Conservation (phyloP, 257 asterid genomes). For the Dorcoceras hygrometricum region DNA sequence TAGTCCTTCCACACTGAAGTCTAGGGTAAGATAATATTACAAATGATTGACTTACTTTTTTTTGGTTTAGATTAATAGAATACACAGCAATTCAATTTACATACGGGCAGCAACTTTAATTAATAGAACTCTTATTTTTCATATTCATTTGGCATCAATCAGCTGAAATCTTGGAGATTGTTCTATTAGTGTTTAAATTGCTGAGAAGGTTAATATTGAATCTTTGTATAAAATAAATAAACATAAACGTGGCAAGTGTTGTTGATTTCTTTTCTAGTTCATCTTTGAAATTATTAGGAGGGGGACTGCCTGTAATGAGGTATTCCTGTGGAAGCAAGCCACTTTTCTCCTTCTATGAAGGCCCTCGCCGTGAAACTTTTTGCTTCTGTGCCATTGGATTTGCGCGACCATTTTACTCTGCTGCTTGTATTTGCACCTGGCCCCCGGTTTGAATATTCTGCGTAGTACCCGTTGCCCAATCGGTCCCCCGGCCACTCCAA, state of each 20-base stretch:
- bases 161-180: slow-evolving; percentile 10
- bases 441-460: slow-evolving; percentile 13
- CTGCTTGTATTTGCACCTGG: not conserved
- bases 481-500: not conserved
- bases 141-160: not conserved
- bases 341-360: slow-evolving; percentile 12
- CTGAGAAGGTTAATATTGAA: slow-evolving; percentile 9
- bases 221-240: slow-evolving; percentile 15
- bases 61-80: slow-evolving; percentile 8
- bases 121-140: not conserved
- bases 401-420: not conserved
- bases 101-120: not conserved
- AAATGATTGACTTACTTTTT: slow-evolving; percentile 12
- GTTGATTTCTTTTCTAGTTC: slow-evolving; percentile 2
- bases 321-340: not conserved
- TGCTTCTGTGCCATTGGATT: not conserved
- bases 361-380: not conserved
- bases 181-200: not conserved
- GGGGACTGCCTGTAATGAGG: not conserved
- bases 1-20: slow-evolving; percentile 76
- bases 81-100: slow-evolving; percentile 11
- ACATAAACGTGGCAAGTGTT: slow-evolving; percentile 1
- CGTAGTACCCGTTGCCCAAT: not conserved
- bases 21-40: slow-evolving; percentile 65
- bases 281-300: slow-evolving; percentile 17